phyloP scores from a whole-genome alignment of 2,329 filamentous ascomycete species.

The Salinomyces thailandicus region DNA sequence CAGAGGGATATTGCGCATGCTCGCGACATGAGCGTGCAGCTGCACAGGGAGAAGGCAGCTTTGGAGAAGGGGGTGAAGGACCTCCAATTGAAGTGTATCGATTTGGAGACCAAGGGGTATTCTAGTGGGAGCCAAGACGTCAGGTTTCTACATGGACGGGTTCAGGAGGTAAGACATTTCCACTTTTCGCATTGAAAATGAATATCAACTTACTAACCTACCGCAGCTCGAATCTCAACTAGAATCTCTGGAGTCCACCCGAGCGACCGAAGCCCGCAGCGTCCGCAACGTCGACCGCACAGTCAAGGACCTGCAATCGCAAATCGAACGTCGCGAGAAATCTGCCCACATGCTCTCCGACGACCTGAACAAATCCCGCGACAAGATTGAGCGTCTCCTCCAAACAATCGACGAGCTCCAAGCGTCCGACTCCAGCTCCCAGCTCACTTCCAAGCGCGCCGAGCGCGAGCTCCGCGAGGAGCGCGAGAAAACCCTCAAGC shows the following conservation, averaged over 20 bases:
- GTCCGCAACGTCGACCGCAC: constrained; percentile 87
- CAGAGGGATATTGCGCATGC: constrained; percentile 86
- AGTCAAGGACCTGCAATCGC: constrained; percentile 83
- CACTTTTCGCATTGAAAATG: background rate
- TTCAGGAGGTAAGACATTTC: constrained; percentile 68
- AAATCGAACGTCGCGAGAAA: constrained; percentile 90
- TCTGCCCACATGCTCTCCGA: constrained; percentile 68
- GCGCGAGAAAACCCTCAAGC: constrained; percentile 63
- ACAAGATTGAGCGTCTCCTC: constrained; percentile 83
- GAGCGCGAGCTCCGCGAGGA: constrained; percentile 87
- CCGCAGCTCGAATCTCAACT: constrained; percentile 52
- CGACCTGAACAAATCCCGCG: constrained; percentile 73
- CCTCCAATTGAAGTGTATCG: constrained; percentile 77
- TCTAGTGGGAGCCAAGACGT: constrained; percentile 90
- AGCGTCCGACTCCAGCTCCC: constrained; percentile 68
- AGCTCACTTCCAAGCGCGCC: constrained; percentile 71
- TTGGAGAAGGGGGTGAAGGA: constrained; percentile 88
- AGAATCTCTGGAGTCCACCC: constrained; percentile 71
- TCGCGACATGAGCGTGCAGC: constrained; percentile 66
- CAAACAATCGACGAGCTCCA: constrained; percentile 90
- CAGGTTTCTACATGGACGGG: constrained; percentile 83
- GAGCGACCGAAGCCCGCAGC: constrained; percentile 71
- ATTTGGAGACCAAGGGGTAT: constrained; percentile 94
- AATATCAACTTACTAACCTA: no score
- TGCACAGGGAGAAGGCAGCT: constrained; percentile 81